Evolutionary conservation across 2,329 filamentous ascomycete genomes (phyloP).

Genomic region (Trichoderma sp.): DNA sequence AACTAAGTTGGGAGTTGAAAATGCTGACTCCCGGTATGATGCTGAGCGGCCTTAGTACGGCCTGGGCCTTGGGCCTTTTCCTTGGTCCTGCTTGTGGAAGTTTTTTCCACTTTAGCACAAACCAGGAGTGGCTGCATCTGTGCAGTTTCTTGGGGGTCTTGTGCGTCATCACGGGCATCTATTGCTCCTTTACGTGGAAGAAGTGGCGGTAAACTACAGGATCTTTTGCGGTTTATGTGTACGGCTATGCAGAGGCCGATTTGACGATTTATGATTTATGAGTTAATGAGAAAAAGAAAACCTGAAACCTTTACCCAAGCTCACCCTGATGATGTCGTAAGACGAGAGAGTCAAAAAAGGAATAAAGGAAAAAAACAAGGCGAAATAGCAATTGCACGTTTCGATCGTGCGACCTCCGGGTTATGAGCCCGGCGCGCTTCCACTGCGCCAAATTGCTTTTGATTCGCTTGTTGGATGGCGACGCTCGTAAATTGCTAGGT

Average conservation of each 20-base stretch:
- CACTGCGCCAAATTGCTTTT: conserved; percentile 32
- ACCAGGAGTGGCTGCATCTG: conserved; percentile 11
- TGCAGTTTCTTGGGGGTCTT: background rate
- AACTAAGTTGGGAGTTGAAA: conserved; percentile 12
- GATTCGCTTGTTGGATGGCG: background rate
- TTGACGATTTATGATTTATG: background rate
- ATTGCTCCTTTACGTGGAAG: conserved; percentile 16
- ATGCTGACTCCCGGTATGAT: conserved; percentile 17
- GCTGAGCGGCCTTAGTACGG: conserved; percentile 14
- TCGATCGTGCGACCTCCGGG: conserved; percentile 32
- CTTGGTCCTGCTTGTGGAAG: conserved; percentile 16
- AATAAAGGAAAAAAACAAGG: background rate
- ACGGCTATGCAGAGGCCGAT: background rate
- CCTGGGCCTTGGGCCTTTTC: conserved; percentile 17
- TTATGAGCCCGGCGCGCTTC: conserved; percentile 32
- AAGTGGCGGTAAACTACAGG: background rate
- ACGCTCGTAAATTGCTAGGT: background rate
- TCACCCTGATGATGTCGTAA: background rate
- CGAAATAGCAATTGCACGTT: conserved; percentile 24
- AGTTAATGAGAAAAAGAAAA: background rate
- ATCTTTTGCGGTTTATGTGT: no score
- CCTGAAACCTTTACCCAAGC: background rate
- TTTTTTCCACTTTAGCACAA: conserved; percentile 14
- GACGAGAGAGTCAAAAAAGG: background rate
- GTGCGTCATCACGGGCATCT: background rate